A percentile compares a stretch with the other conserved stretches of the same genome.
Conservation (phyloP, 306 rosid species). For the Medicago lupulina region DNA sequence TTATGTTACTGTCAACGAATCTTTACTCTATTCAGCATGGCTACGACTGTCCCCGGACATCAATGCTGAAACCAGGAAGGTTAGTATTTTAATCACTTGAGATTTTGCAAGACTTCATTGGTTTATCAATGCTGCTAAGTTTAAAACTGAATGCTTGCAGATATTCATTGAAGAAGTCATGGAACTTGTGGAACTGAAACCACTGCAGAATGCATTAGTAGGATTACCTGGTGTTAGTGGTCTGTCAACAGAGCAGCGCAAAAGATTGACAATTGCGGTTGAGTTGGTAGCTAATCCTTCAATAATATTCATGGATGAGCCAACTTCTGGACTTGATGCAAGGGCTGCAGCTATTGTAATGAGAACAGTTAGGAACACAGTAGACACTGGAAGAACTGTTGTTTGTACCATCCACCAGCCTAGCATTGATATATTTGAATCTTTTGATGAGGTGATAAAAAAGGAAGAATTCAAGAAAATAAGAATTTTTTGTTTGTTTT, state of each 20-base stretch:
- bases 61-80: conserved; percentile 59
- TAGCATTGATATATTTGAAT: conserved; percentile 71
- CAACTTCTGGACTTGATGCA: conserved; percentile 75
- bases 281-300: conserved; percentile 75
- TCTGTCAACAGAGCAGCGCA: conserved; percentile 71
- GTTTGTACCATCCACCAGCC: conserved; percentile 78
- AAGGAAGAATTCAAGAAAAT: background rate
- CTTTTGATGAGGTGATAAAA: conserved; percentile 64
- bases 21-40: conserved; percentile 70
- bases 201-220: conserved; percentile 56
- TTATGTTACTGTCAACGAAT: conserved; percentile 65
- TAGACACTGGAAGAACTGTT: conserved; percentile 73
- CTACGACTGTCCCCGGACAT: conserved; percentile 61
- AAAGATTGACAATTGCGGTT: conserved; percentile 68
- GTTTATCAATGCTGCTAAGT: background rate
- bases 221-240: conserved; percentile 67
- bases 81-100: conserved; percentile 17
- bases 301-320: conserved; percentile 77
- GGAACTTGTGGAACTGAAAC: conserved; percentile 68
- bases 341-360: conserved; percentile 73
- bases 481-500: conserved; percentile 9
- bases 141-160: conserved; percentile 41
- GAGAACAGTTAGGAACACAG: conserved; percentile 73
- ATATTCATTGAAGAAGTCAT: conserved; percentile 70
- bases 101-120: background rate